Evolutionary conservation across 2,329 filamentous ascomycete genomes (phyloP), one percentile per base, ranked within the genome.

Genomic region (Phoma sp.): DNA sequence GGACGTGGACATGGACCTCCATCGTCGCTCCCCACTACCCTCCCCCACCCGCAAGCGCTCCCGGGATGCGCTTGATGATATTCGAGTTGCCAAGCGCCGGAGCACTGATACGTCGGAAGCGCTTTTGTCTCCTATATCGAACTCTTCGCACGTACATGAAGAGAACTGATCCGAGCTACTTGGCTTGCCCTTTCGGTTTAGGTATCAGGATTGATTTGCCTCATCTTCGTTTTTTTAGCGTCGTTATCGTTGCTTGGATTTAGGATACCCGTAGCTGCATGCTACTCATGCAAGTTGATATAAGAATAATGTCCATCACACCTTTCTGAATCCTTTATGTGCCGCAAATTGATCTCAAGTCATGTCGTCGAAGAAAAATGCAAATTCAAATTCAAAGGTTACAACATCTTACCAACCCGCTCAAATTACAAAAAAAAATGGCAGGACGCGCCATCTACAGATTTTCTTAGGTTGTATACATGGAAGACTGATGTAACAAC

Each of bases 61-160:
- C 9, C 50, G 50, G 22, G 62, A 63, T 13, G 61, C 45, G 6
- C n/a, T 50, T 13, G 60, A 64, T 13, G 52, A 59, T 2, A 22
- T 51, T 9, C 59, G 61, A 29, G 52, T 52, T 13, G 48, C 66
- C 9, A 71, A 70, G 44, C 55, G 64, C 13, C 59, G 55, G 5
- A 48, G 59, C 33, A 57, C 65, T 1, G 60, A 61, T 4, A 33
- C 38, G 8, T 53, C 58, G 14, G 62, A 65, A 9, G 64, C 66
- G 5, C 69, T 62, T 1, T 66, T 65, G 3, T 67, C 69, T 4
- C 67, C 68, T n/a, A 52, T 67, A 0, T 70, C 65, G 22, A 54
- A 62, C 18, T 61, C 62, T 2, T 70, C 62, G 30, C 58, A 47
- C 18, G 27, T 41, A 32, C 22, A 25, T 11, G 52, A 50, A 11